These are phyloP conservation scores for Turritis glabra DNA, from an alignment of 345 rosid species.

Conservation along the genomic window DNA sequence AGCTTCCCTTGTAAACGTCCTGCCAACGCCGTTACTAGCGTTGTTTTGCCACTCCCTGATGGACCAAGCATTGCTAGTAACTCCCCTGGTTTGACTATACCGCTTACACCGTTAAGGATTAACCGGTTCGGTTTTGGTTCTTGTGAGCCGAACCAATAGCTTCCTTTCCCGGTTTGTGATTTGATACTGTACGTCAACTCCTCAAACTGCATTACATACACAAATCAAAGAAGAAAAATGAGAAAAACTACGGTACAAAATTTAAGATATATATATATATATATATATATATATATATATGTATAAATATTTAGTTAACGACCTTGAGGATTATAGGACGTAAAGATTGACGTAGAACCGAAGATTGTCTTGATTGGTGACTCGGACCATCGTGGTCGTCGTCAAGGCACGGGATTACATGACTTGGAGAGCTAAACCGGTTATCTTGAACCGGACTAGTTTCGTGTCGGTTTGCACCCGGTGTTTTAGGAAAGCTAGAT, in stretches of 20 bases:
- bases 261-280: neutral
- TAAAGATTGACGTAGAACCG: constrained; percentile 53
- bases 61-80: constrained; percentile 94
- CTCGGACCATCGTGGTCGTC: constrained; percentile 34
- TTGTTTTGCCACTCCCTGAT: constrained; percentile 93
- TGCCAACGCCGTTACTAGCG: constrained; percentile 76
- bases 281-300: no score
- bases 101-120: constrained; percentile 74
- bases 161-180: constrained; percentile 36
- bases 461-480: constrained; percentile 42
- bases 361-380: constrained; percentile 43
- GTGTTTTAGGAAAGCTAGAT: constrained; percentile 24
- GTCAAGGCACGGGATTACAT: constrained; percentile 45
- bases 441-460: constrained; percentile 50
- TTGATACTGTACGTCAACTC: constrained; percentile 60
- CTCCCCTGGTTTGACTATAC: constrained; percentile 84
- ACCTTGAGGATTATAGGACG: constrained; percentile 80
- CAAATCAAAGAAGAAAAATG: neutral
- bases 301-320: neutral
- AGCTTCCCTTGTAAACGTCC: constrained; percentile 77
- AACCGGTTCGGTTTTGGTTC: constrained; percentile 57
- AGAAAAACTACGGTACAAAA: neutral
- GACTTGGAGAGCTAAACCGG: constrained; percentile 46
- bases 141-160: constrained; percentile 40
- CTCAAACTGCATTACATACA: constrained; percentile 59